phyloP scores from a whole-genome alignment of 306 rosid species.

The Dalbergia cochinchinensis region DNA sequence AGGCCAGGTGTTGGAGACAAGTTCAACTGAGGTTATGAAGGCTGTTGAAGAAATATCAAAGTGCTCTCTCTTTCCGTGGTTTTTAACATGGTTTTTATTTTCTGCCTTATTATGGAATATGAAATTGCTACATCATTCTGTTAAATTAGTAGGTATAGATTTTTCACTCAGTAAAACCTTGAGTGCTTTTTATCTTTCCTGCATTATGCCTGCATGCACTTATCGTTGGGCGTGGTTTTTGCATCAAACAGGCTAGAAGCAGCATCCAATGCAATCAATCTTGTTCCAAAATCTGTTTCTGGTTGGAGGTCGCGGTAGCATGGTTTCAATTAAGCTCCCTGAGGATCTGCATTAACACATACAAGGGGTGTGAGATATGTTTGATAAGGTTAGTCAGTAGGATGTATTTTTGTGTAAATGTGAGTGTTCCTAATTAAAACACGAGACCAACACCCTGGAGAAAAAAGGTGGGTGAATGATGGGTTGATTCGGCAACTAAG shows the following conservation, averaged over 20 bases:
- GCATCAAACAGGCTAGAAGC: slow-evolving; percentile 73
- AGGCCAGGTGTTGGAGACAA: slow-evolving; percentile 92
- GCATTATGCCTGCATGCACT: not conserved
- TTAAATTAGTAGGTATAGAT: slow-evolving; percentile 14
- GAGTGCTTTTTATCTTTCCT: not conserved
- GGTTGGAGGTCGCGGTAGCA: slow-evolving; percentile 78
- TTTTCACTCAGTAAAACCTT: not conserved
- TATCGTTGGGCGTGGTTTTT: not conserved
- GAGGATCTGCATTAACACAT: slow-evolving; percentile 11
- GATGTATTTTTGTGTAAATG: not conserved
- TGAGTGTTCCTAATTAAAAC: slow-evolving; percentile 32
- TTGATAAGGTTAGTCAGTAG: slow-evolving; percentile 34
- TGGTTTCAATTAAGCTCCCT: slow-evolving; percentile 13
- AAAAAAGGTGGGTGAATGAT: not conserved
- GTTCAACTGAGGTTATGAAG: slow-evolving; percentile 86
- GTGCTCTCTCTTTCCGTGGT: slow-evolving; percentile 55
- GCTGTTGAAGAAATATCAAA: slow-evolving; percentile 87
- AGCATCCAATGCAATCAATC: slow-evolving; percentile 78
- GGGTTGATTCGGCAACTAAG: slow-evolving; percentile 16
- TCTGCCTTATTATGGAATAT: slow-evolving; percentile 23
- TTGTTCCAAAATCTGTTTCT: slow-evolving; percentile 87
- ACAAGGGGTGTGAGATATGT: slow-evolving; percentile 2
- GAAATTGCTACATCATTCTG: slow-evolving; percentile 18
- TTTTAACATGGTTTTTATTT: slow-evolving; percentile 10
- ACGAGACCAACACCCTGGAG: slow-evolving; percentile 3